phyloP scores from a whole-genome alignment of 441 rosid species.

The Erodium chrysanthum region DNA sequence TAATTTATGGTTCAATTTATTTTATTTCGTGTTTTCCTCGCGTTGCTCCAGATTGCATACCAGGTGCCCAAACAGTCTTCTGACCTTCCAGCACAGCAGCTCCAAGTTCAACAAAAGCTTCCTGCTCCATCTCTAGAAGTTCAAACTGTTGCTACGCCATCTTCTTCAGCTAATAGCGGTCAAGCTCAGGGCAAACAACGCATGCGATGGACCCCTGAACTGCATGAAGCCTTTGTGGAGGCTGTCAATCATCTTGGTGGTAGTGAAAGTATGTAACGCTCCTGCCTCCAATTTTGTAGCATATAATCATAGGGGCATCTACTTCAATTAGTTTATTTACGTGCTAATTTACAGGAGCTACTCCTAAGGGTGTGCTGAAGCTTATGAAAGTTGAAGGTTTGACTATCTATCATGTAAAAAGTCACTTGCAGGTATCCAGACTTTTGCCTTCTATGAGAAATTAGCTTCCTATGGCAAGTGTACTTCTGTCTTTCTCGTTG shows the following conservation, averaged over 20 bases:
- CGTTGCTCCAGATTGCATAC: conserved; percentile 36
- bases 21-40: conserved; percentile 9
- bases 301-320: neutral
- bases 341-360: conserved; percentile 11
- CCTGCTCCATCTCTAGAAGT: conserved; percentile 46
- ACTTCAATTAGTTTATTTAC: conserved; percentile 20
- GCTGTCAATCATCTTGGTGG: conserved; percentile 90
- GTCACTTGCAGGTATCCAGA: conserved; percentile 68
- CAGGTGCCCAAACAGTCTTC: conserved; percentile 32
- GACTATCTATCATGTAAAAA: conserved; percentile 91
- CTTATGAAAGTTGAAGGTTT: conserved; percentile 80
- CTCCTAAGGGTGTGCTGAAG: conserved; percentile 52
- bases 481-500: neutral
- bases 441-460: conserved; percentile 2
- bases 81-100: conserved; percentile 24
- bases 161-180: conserved; percentile 39
- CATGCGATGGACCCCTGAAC: conserved; percentile 96
- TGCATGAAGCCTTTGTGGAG: conserved; percentile 85
- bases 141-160: conserved; percentile 34
- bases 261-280: conserved; percentile 55
- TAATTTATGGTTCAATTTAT: too few species aligned
- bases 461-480: conserved; percentile 10
- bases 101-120: conserved; percentile 35
- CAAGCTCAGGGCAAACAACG: conserved; percentile 58
- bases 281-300: neutral